A percentile compares a stretch with the other conserved stretches of the same genome.
These are phyloP conservation scores for Syzygium aqueum DNA, from an alignment of 345 rosid species.

Conservation along the genomic window DNA sequence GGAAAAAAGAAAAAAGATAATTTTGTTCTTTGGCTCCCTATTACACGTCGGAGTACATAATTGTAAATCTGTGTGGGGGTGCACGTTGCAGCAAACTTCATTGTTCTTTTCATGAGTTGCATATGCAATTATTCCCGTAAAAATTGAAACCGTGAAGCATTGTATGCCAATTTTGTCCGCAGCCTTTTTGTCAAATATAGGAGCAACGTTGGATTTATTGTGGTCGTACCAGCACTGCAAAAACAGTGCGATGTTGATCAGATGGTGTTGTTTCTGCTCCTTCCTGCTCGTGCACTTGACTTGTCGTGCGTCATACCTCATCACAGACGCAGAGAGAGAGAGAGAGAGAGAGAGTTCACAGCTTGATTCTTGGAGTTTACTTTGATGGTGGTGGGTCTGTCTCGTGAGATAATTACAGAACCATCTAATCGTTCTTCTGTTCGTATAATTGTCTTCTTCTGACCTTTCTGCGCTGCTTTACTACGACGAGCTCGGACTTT, in stretches of 20 bases:
- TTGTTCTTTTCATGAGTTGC: background rate
- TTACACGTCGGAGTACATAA: background rate
- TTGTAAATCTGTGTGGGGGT: background rate
- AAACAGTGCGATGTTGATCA: background rate
- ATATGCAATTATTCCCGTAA: background rate
- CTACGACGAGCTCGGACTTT: background rate
- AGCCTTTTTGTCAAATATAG: background rate
- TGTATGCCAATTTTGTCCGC: background rate
- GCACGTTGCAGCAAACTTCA: background rate
- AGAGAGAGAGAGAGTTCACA: background rate
- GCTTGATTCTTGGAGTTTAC: background rate
- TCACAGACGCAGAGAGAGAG: background rate
- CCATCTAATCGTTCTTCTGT: background rate
- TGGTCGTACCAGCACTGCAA: background rate
- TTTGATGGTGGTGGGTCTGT: background rate
- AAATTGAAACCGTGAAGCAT: background rate
- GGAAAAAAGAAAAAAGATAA: background rate
- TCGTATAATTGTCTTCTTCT: background rate
- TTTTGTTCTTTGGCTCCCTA: background rate
- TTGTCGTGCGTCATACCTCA: background rate
- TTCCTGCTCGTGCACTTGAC: background rate
- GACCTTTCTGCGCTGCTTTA: background rate
- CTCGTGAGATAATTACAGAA: background rate
- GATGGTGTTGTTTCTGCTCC: background rate
- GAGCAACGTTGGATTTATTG: background rate